Evolutionary conservation across 495 filamentous ascomycete species (phyloP), one percentile per base, ranked within the genome.

Genomic region (Hypoxylon lienhwacheense): DNA sequence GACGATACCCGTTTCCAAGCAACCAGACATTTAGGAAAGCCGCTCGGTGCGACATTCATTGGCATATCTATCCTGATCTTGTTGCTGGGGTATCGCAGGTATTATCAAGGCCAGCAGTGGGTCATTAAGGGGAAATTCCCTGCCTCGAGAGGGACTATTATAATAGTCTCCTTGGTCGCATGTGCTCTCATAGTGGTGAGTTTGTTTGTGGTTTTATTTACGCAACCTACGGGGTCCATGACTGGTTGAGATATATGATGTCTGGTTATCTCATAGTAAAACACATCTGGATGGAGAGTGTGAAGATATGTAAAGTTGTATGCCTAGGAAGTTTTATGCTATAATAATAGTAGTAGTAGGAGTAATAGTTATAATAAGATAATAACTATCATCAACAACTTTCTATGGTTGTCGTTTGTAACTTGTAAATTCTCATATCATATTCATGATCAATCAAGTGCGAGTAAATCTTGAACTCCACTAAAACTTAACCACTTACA

Each of bases 51-150:
- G 1, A 95, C 91, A 0, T 99, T 99, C 62, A 79, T 99, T 35
- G 89, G 76, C 0, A 87, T 97, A 48, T 84, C 87, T 35, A 90
- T 99, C 42, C 45, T 97, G 17, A 82, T 96, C 31, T 77, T 98
- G n/a, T 70, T 89, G 24, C 72, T 96, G 36, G 93, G 93, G 53
- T 86, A 85, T 63, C 76, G 81, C 34, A 71, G 82, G 33, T 85
- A 84, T 47, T 77, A 83, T 46, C 73, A 79, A 59, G 68, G 75
- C 17, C 84, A 90, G 72, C 83, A 92, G 61, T 98, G 95, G 87
- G 84, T 98, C 44, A 84, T 97, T 29, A 78, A 85, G 48, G 92
- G 92, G 47, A 96, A 96, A 66, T 98, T 97, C 56, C 92, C 92
- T 0, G 92, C 92, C 1, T 92, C 89, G 63, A 78, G 92, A 33